A percentile compares a stretch with the other conserved stretches of the same genome.
Evolutionary conservation across 1,139 yeast genomes (phyloP).

Genomic region (Pichia sp.): DNA sequence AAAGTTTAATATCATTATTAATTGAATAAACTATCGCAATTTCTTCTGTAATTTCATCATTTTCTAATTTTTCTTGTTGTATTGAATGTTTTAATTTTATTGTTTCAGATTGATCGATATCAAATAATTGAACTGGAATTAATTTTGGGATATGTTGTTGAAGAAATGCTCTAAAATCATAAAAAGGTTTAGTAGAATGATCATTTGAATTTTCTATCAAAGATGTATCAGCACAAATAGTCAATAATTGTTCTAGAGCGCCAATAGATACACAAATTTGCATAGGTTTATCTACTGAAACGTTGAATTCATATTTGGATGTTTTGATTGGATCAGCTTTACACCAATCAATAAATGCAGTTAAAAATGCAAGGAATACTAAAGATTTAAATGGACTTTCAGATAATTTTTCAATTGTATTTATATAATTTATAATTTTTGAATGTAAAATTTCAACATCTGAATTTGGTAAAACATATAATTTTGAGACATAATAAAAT

Average conservation of each 20-base stretch:
- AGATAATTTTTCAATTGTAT: slow-evolving; percentile 36
- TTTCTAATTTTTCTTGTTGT: slow-evolving; percentile 20
- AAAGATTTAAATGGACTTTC: slow-evolving; percentile 53
- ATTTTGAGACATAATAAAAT: slow-evolving; percentile 38
- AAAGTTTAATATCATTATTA: slow-evolving; percentile 31
- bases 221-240: slow-evolving; percentile 64
- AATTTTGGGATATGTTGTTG: slow-evolving; percentile 61
- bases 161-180: slow-evolving; percentile 62
- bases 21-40: slow-evolving; percentile 26
- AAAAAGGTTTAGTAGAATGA: slow-evolving; percentile 33
- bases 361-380: slow-evolving; percentile 53
- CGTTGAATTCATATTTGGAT: slow-evolving; percentile 37
- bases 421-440: slow-evolving; percentile 28
- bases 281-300: slow-evolving; percentile 46
- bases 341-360: slow-evolving; percentile 69
- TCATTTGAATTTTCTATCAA: slow-evolving; percentile 23
- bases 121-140: slow-evolving; percentile 39
- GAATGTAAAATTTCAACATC: slow-evolving; percentile 35
- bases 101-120: slow-evolving; percentile 34
- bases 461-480: slow-evolving; percentile 28
- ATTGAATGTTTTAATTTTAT: slow-evolving; percentile 21
- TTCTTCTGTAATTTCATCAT: slow-evolving; percentile 18
- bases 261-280: slow-evolving; percentile 54
- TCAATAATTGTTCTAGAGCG: slow-evolving; percentile 72
- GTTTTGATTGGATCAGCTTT: slow-evolving; percentile 35